phyloP scores from a whole-genome alignment of 306 rosid genomes.

The Amphicarpaea edgeworthii region DNA sequence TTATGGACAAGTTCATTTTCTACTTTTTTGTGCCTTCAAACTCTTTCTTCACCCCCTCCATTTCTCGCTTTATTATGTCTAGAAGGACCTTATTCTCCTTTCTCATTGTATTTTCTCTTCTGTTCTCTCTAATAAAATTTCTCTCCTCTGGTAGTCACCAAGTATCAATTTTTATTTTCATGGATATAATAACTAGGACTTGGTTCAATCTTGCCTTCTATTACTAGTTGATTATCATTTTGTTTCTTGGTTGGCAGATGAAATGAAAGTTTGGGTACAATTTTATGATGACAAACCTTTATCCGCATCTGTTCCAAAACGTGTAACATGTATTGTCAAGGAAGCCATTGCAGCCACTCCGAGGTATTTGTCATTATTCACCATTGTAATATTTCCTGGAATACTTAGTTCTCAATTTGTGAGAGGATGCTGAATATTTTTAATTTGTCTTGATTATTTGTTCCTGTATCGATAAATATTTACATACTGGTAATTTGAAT shows the following conservation, averaged over 20 bases:
- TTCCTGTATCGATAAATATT: conserved; percentile 24
- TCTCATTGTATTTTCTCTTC: conserved; percentile 25
- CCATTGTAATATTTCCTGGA: background rate
- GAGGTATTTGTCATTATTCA: conserved; percentile 54
- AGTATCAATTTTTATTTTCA: conserved; percentile 33
- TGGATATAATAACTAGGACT: conserved; percentile 19
- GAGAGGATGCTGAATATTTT: conserved; percentile 11
- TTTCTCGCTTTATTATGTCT: conserved; percentile 3
- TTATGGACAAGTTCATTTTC: background rate
- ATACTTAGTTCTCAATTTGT: conserved; percentile 14
- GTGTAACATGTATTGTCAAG: conserved; percentile 81
- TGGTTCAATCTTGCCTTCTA: background rate
- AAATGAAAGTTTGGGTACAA: conserved; percentile 83
- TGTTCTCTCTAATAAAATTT: conserved; percentile 7
- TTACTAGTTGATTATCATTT: conserved; percentile 35
- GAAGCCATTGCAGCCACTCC: conserved; percentile 84
- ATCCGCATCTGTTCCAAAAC: conserved; percentile 90
- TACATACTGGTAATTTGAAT: conserved; percentile 29
- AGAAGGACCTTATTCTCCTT: conserved; percentile 4
- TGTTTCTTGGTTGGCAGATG: conserved; percentile 65
- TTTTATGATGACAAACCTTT: conserved; percentile 80
- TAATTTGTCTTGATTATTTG: conserved; percentile 21
- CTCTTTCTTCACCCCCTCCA: background rate
- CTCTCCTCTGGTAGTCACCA: background rate
- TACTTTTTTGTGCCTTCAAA: conserved; percentile 10